Evolutionary conservation across 768 basidiomycete species (phyloP), one percentile per base, ranked within the genome.

Genomic region (Mycena leptocephala): DNA sequence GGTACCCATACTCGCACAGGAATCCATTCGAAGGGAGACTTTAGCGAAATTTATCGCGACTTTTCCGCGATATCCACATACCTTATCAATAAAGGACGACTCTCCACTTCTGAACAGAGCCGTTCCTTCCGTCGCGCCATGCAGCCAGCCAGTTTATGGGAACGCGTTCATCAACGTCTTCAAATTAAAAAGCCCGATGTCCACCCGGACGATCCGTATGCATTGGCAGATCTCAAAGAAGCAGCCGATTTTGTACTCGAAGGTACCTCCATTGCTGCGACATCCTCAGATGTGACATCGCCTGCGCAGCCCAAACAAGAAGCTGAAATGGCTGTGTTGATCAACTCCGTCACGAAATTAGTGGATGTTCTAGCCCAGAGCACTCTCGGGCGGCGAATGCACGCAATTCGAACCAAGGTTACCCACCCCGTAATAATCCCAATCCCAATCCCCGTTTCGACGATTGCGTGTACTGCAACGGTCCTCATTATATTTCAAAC

Each of bases 171-270:
- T 7, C 67, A 79, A 5, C 76, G 81, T 1, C 79, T 83, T 0
- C 67, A 75, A 24, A 39, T 82, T 59, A 80, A 76, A 9, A n/a
- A 48, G 16, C 80, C 78, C 0, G 78, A 81, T 39, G 78, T 77
- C 26, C 70, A 68, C n/a, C 81, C 80, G 3, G 79, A 81, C n/a
- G 70, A 81, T n/a, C 79, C 80, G 2, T 83, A 81, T 66, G n/a
- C 55, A 2, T 48, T 82, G 4, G n/a, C 28, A 0, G 67, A 81
- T 7, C 73, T 81, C 28, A 64, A 77, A 5, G 77, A 70, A 26
- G 80, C 79, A 2, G 72, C 79, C 0, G 55, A 66, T 2, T 79
- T 81, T 64, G 73, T 78, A 18, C 62, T 81, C 11, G 76, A 66
- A 13, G 63, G 70, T 58, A 26, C 26, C 28, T 28, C 56, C 14